Conservation (phyloP, 2,329 filamentous ascomycete species). For the Fusarium nelsonii region DNA sequence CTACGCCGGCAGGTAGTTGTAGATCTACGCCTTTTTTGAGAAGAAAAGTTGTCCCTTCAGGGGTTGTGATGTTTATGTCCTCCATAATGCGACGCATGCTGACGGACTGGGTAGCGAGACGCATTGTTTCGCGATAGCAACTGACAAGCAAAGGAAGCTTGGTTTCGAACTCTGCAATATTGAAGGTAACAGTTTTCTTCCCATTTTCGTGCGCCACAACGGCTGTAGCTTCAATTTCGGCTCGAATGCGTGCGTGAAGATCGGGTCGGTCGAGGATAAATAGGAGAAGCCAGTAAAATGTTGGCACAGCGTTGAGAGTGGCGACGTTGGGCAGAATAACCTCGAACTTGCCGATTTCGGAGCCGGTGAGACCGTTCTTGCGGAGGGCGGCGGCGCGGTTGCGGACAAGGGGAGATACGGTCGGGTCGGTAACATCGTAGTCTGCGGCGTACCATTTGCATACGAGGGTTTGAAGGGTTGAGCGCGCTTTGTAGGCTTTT, state of each 20-base stretch:
- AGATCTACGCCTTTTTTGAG: constrained; percentile 50
- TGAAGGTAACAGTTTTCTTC: constrained; percentile 46
- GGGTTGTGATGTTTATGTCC: constrained; percentile 54
- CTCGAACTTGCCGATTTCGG: constrained; percentile 50
- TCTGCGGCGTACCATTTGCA: constrained; percentile 49
- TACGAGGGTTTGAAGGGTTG: constrained; percentile 46
- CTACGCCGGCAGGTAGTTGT: constrained; percentile 45
- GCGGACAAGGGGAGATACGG: constrained; percentile 45
- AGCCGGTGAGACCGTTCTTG: constrained; percentile 46
- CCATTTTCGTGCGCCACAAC: neutral
- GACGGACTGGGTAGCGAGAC: constrained; percentile 55
- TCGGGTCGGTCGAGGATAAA: constrained; percentile 48
- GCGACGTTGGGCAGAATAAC: constrained; percentile 48
- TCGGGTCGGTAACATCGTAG: constrained; percentile 46
- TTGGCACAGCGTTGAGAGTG: constrained; percentile 54
- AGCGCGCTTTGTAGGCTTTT: constrained; percentile 49
- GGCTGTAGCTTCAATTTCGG: constrained; percentile 34
- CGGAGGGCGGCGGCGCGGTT: constrained; percentile 49
- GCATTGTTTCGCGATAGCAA: constrained; percentile 60
- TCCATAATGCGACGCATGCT: constrained; percentile 56
- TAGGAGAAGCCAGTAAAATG: constrained; percentile 54
- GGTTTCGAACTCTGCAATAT: constrained; percentile 54
- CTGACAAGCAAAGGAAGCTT: constrained; percentile 59
- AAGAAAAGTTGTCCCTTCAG: constrained; percentile 45
- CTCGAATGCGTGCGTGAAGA: constrained; percentile 37